Conservation (phyloP, 2,329 filamentous ascomycete genomes). For the Colletotrichum lupini region DNA sequence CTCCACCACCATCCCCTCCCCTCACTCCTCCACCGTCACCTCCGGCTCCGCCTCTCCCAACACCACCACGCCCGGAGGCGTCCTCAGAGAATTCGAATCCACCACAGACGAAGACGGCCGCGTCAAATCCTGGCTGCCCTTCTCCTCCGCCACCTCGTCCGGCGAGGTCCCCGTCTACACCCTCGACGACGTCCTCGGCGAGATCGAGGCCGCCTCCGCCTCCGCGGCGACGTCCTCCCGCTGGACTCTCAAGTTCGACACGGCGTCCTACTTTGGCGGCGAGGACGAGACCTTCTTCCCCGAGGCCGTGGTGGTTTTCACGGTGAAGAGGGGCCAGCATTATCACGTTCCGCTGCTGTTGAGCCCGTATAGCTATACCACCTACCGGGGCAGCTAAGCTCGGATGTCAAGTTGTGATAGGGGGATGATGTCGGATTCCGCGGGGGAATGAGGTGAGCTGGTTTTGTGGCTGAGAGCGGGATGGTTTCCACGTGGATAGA, state of each 20-base stretch:
- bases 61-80: constrained; percentile 43
- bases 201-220: constrained; percentile 49
- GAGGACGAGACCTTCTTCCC: constrained; percentile 71
- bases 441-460: too few species aligned
- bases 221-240: constrained; percentile 51
- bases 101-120: constrained; percentile 82
- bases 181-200: constrained; percentile 65
- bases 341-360: constrained; percentile 85
- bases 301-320: constrained; percentile 66
- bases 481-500: neutral
- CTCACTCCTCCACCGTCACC: neutral
- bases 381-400: constrained; percentile 78
- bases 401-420: neutral
- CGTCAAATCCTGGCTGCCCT: constrained; percentile 75
- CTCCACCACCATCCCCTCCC: constrained; percentile 51
- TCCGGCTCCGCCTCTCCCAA: constrained; percentile 40
- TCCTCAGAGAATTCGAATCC: constrained; percentile 68
- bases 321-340: constrained; percentile 68
- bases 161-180: constrained; percentile 69
- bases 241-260: constrained; percentile 80
- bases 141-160: constrained; percentile 59
- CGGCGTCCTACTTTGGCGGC: constrained; percentile 77
- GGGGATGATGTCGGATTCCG: too few species aligned
- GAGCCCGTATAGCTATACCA: constrained; percentile 84
- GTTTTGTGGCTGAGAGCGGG: too few species aligned